Base-by-base conservation (phyloP, 768 basidiomycete species). In the Podaxis mareebaensis region DNA sequence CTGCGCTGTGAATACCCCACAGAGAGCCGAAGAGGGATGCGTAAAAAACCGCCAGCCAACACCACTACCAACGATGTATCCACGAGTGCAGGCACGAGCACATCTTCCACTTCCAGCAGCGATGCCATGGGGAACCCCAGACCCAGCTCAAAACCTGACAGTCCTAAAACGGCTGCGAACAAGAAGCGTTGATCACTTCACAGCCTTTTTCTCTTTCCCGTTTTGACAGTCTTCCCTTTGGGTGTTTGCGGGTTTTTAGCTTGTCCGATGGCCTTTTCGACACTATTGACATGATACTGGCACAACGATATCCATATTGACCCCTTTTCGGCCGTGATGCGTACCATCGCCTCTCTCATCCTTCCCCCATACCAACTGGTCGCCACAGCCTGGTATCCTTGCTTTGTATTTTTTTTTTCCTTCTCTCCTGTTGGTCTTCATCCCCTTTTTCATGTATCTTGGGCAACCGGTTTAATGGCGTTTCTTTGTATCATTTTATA, bases 1-100 rank as follows among this genome's bases (percentile, higher is more conserved):
- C 82, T 91, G 53, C 83, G 79, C 61, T 92, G 90, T 71, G 87
- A 87, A 68, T 91, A 89, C 67, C 90, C 90, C 0, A 73, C 78
- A 5, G 88, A 88, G 72, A 90, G 88, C 67, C 80, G 88, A 39
- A 81, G 90, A 17, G 90, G 90, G 10, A 85, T 88, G 81, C 80
- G 87, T 56, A 84, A 81, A 73, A 83, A 81, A 71, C 83, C 79
- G 64, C 26, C 69, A 1, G 57, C 63, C 40, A 67, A 62, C 52
- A 53, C 63, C 4, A 38, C 63, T 24, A 64, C 66, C n/a, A 57
- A 44, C 20, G 38, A 33, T 36, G 10, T 26, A 24, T 51, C 58
- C 10, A 39, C 48, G 8, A 51, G 48, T 20, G 3, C 49, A 5
- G 11, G 49, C 26, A 24, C 49, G 8, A 15, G 49, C 12, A 15